A percentile compares a stretch with the other conserved stretches of the same genome.
Conservation (phyloP, 1,139 yeast species). For the Blastobotrys persicus region DNA sequence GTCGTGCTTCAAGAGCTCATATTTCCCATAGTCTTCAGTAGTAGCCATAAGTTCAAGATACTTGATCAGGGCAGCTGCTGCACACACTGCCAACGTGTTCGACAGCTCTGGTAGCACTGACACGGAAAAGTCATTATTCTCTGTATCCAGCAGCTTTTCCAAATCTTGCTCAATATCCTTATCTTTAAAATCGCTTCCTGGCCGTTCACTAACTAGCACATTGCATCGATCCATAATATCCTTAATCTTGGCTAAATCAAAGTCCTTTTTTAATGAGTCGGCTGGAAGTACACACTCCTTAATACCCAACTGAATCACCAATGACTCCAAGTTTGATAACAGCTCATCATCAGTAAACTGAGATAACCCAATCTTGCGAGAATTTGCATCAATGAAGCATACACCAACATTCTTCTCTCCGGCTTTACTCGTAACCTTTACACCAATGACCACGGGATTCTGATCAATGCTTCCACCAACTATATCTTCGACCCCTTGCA, state of each 20-base stretch:
- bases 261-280: slow-evolving; percentile 35
- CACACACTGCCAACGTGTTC: slow-evolving; percentile 47
- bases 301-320: slow-evolving; percentile 82
- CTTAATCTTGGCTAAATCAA: slow-evolving; percentile 42
- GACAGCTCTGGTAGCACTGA: slow-evolving; percentile 59
- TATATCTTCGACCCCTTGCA: slow-evolving; percentile 76
- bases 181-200: slow-evolving; percentile 53
- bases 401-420: slow-evolving; percentile 66
- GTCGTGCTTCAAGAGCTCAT: slow-evolving; percentile 57
- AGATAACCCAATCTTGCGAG: slow-evolving; percentile 61
- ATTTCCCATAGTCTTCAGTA: slow-evolving; percentile 48
- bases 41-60: slow-evolving; percentile 65
- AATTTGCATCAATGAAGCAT: slow-evolving; percentile 73
- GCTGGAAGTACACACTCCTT: slow-evolving; percentile 68
- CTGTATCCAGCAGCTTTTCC: slow-evolving; percentile 56
- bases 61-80: slow-evolving; percentile 58
- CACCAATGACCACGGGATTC: slow-evolving; percentile 71
- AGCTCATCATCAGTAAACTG: slow-evolving; percentile 88
- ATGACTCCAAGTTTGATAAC: slow-evolving; percentile 79
- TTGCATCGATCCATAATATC: slow-evolving; percentile 70
- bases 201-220: slow-evolving; percentile 62
- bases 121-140: slow-evolving; percentile 42
- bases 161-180: slow-evolving; percentile 75
- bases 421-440: slow-evolving; percentile 50
- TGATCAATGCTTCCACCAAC: slow-evolving; percentile 51